Base-by-base conservation (phyloP, 768 basidiomycete species). In the Suillus tomentosus region DNA sequence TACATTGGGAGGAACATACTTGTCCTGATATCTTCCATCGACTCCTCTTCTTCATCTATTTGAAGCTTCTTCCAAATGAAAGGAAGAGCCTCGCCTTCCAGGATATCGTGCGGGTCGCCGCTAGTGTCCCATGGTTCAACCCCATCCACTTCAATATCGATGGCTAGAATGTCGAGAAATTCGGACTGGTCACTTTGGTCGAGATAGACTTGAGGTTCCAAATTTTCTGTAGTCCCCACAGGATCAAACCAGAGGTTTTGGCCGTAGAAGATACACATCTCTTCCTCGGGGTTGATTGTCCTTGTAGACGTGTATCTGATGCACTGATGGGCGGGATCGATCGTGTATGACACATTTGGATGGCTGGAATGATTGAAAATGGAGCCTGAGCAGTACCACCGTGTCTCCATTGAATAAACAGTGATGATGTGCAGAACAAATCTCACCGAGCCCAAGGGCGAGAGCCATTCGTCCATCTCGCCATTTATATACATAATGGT, bases 401-500 rank as follows among this genome's bases (percentile, higher is more conserved):
- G 45, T 45, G 39, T 13, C 43, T 27, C 17, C 15, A 27, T 17
- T 57, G 24, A 57, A 39, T 27, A 11, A 39, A 24, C 5, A 37
- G 54, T 40, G 22, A 37, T 48, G 39, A 34, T n/a, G 59, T 36
- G 59, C 34, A 15, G 17, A 58, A 39, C 40, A 51, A 36, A n/a
- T 65, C 78, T 37, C 70, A 93, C 92, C 92, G 31, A 94, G 80
- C 3, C 93, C 93, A 1, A 93, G 75, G 1, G 90, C 87, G 22
- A 95, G 81, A 1, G 91, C 94, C 88, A 90, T 89, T 8, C 84
- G 79, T 6, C 89, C 87, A 64, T 88, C 87, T 65, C 78, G 76
- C 90, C 91, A 95, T 34, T 81, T 85, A 71, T 92, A 94, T 0
- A 90, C 85, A 70, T 93, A 92, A 51, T 88, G 85, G 68, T 94